phyloP scores from a whole-genome alignment of 2,329 filamentous ascomycete genomes.

The Hymenoscyphus fraxineus region DNA sequence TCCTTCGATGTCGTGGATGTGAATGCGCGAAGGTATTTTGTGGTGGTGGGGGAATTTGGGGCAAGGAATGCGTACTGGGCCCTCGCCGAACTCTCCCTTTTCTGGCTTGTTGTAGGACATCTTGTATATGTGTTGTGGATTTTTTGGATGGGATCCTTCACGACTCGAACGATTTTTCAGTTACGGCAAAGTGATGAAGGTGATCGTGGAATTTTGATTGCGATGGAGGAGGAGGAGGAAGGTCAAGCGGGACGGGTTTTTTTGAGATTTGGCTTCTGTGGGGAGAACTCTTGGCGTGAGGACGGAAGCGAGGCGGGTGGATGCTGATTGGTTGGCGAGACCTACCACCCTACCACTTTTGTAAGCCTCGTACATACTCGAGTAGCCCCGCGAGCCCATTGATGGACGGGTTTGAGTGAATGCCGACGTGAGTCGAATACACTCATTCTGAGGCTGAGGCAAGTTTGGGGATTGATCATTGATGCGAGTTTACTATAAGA shows the following conservation, averaged over 20 bases:
- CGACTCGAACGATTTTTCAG: conserved; percentile 68
- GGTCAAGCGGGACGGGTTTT: conserved; percentile 1
- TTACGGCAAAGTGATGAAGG: conserved; percentile 82
- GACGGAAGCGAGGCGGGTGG: conserved; percentile 15
- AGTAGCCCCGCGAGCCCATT: conserved; percentile 9
- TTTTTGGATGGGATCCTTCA: conserved; percentile 52
- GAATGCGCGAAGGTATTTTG: not conserved
- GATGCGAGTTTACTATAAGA: not conserved
- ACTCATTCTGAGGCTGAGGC: not conserved
- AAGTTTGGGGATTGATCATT: not conserved
- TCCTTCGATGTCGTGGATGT: not conserved
- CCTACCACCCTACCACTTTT: not conserved
- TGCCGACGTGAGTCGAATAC: conserved; percentile 20
- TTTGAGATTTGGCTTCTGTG: conserved; percentile 17
- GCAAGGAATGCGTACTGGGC: conserved; percentile 58
- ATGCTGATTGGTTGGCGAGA: conserved; percentile 8
- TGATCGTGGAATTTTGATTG: conserved; percentile 14
- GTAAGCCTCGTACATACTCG: conserved; percentile 17
- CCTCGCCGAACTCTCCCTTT: conserved; percentile 78
- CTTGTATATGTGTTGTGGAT: conserved; percentile 39
- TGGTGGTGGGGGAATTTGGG: not conserved
- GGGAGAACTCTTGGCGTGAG: conserved; percentile 20
- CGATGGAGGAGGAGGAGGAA: conserved; percentile 13
- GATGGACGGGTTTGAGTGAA: too few relatives aligned
- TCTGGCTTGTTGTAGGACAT: conserved; percentile 97